Percentiles rank a stretch among this genome's conserved stretches.
These are phyloP conservation scores for Ceratocystis papillata DNA, from an alignment of 2,329 filamentous ascomycete species.

Conservation along the genomic window DNA sequence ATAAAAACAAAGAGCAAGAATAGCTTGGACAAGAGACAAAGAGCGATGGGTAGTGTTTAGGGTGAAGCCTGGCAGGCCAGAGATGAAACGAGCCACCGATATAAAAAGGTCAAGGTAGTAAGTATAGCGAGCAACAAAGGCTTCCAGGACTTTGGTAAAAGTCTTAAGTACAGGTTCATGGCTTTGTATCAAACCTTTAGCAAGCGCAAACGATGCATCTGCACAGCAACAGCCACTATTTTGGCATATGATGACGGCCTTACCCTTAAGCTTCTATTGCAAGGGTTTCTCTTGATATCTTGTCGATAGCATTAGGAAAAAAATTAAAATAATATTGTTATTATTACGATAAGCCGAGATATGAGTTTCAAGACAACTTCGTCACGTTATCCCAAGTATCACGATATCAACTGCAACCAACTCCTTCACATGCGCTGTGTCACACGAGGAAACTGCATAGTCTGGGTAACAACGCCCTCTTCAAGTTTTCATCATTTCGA, in stretches of 20 bases:
- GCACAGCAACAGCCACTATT: not conserved
- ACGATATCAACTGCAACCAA: not conserved
- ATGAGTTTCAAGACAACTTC: not conserved
- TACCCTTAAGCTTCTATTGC: too few relatives aligned
- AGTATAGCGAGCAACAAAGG: not conserved
- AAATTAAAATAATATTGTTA: too few relatives aligned
- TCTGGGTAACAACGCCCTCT: not conserved
- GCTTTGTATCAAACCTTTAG: not conserved
- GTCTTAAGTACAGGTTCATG: not conserved
- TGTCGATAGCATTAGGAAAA: too few relatives aligned
- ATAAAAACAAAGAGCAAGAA: not conserved
- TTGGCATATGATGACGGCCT: not conserved
- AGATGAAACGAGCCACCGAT: not conserved
- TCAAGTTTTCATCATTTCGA: not conserved
- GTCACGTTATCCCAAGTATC: not conserved
- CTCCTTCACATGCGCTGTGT: not conserved
- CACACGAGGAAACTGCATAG: not conserved
- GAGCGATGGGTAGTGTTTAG: not conserved
- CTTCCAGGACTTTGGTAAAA: not conserved
- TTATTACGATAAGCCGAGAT: not conserved
- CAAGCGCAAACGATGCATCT: not conserved
- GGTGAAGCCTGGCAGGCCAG: not conserved
- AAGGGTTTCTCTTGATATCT: too few relatives aligned
- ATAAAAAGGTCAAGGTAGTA: not conserved
- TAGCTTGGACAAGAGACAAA: not conserved